Evolutionary conservation across 2,329 filamentous ascomycete genomes (phyloP), one percentile per base, ranked within the genome.

Genomic region (Arthrobotrys pseudoclavata): DNA sequence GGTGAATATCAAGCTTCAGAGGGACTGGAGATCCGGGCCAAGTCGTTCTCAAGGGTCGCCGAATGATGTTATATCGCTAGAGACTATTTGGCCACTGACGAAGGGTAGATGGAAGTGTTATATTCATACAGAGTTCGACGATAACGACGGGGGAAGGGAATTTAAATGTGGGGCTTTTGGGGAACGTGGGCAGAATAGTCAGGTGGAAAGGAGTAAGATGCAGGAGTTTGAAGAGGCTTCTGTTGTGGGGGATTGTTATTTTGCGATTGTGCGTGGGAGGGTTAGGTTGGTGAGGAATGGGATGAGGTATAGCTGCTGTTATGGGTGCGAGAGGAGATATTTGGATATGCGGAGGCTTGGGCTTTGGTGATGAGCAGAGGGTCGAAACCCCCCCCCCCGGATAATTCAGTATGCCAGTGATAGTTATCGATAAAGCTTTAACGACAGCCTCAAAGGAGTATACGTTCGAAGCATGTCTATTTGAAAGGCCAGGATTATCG

Each of bases 201-300:
- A 6, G 34, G 10, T 40, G n/a, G 20, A n/a, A n/a, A 12, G 5
- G 13, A 12, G 18, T 6, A 26, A n/a, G 4, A 42, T 26, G 13
- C 2, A 10, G 0, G 20, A 26, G 34, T 26, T 26, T n/a, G 55
- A 42, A 34, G 55, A 13, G 20, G 55, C 20, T 26, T 1, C 18
- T 22, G 55, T 60, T 42, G 22, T 10, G 0, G 55, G 55, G 1
- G 55, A 60, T 60, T 60, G 55, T 9, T 60, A 60, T 42, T 60
- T 42, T 40, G 55, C 20, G 18, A 42, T n/a, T 18, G 34, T 42
- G 20, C 9, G 20, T 15, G 34, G 55, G 34, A 40, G 20, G 55
- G 12, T 60, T 24, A 60, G n/a, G 34, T 60, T 60, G 20, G 31
- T 60, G 18, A 42, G 34, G 34, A 60, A 60, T 60, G 55, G 55